A percentile compares a stretch with the other conserved stretches of the same genome.
Evolutionary conservation across 768 basidiomycete genomes (phyloP).

Genomic region (Sporobolomyces phaffii): DNA sequence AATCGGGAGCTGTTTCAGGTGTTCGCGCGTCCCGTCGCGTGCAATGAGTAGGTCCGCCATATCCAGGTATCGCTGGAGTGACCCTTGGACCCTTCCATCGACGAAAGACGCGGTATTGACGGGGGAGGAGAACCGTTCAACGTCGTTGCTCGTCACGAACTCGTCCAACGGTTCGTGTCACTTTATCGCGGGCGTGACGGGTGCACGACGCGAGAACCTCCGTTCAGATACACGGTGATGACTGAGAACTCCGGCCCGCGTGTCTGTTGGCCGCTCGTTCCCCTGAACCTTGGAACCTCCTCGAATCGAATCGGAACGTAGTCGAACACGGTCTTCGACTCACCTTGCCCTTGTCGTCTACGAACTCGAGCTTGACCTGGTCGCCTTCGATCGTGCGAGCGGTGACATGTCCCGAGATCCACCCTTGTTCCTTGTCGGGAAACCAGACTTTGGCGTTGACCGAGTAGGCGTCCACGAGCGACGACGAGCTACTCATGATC

Average conservation of each 20-base stretch:
- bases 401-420: slow-evolving; percentile 82
- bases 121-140: background rate
- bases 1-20: background rate
- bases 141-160: slow-evolving; percentile 5
- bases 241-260: no score
- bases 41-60: no score
- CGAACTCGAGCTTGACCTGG: slow-evolving; percentile 69
- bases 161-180: background rate
- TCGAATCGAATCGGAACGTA: no score
- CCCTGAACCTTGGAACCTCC: background rate
- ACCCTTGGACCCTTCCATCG: background rate
- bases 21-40: background rate
- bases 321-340: no score
- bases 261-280: background rate
- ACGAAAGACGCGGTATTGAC: background rate
- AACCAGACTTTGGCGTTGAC: slow-evolving; percentile 52
- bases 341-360: slow-evolving; percentile 90
- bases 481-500: background rate
- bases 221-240: no score
- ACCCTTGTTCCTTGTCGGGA: slow-evolving; percentile 86
- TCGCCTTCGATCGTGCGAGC: slow-evolving; percentile 64
- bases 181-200: no score
- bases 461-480: slow-evolving; percentile 12
- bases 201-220: no score
- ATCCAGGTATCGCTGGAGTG: no score